Evolutionary conservation across 192 early-diverging fungal genomes (phyloP).

Genomic region (Phlyctochytrium bullatum): DNA sequence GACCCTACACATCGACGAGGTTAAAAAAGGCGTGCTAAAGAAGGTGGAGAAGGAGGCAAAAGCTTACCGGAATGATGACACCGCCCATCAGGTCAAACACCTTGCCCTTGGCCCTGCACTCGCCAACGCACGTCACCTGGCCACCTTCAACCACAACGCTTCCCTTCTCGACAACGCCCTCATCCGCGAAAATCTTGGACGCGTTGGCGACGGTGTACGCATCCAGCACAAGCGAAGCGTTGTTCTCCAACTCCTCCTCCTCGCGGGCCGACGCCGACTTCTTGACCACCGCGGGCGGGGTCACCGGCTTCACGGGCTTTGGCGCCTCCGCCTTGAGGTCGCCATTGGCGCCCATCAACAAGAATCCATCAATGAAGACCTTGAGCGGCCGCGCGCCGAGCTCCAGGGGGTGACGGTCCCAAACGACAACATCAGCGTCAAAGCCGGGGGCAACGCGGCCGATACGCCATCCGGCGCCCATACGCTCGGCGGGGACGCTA

Average conservation of each 20-base stretch:
- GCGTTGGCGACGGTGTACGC: slow-evolving; percentile 45
- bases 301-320: neutral
- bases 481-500: slow-evolving; percentile 63
- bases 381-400: slow-evolving; percentile 1
- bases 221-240: neutral
- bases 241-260: neutral
- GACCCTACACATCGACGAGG: slow-evolving; percentile 30
- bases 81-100: slow-evolving; percentile 57
- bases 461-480: slow-evolving; percentile 70
- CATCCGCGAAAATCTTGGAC: slow-evolving; percentile 35
- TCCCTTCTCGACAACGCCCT: slow-evolving; percentile 26
- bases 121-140: too few relatives aligned
- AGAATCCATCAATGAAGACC: neutral
- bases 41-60: neutral
- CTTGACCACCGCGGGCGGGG: neutral
- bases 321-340: neutral
- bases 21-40: neutral
- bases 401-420: slow-evolving; percentile 41
- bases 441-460: slow-evolving; percentile 65
- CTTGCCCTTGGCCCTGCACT: slow-evolving; percentile 29
- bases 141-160: slow-evolving; percentile 54
- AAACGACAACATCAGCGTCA: slow-evolving; percentile 81
- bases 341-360: neutral
- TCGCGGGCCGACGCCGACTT: too few relatives aligned
- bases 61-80: slow-evolving; percentile 53